Conservation (phyloP, 768 basidiomycete species). For the Agrocybe chaxingu region DNA sequence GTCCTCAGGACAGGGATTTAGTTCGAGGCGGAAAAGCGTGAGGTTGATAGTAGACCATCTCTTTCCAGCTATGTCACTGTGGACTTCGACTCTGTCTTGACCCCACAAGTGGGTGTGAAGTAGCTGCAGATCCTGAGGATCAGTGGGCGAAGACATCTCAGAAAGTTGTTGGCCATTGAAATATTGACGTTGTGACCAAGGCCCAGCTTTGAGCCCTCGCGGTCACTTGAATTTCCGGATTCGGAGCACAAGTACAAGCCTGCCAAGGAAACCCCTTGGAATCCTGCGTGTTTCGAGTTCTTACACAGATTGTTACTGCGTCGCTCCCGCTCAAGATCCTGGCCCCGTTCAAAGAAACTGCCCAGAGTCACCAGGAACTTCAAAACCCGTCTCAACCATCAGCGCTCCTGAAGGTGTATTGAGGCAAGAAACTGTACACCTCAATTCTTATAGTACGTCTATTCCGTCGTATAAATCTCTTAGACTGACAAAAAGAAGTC, state of each 20-base stretch:
- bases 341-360: conserved; percentile 31
- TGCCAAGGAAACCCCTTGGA: too few species aligned
- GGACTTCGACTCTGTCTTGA: conserved; percentile 1
- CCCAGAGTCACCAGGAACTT: conserved; percentile 44
- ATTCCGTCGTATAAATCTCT: neutral
- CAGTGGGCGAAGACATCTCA: neutral
- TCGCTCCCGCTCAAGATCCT: neutral
- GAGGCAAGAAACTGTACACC: neutral
- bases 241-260: too few species aligned
- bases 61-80: conserved; percentile 2
- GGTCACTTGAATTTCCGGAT: too few species aligned
- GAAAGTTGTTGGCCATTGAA: neutral
- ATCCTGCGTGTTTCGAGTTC: too few species aligned
- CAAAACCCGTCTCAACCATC: conserved; percentile 59
- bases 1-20: conserved; percentile 3
- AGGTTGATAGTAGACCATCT: conserved; percentile 9
- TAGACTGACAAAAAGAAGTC: neutral
- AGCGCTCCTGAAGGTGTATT: conserved; percentile 74
- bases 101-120: conserved; percentile 11
- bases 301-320: too few species aligned
- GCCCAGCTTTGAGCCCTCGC: too few species aligned
- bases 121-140: neutral
- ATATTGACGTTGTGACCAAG: neutral
- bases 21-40: conserved; percentile 8
- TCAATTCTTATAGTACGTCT: conserved; percentile 36